Evolutionary conservation across 176 grass and related monocot species (phyloP), one percentile per base, ranked within the genome.

Genomic region (Raddia guianensis): DNA sequence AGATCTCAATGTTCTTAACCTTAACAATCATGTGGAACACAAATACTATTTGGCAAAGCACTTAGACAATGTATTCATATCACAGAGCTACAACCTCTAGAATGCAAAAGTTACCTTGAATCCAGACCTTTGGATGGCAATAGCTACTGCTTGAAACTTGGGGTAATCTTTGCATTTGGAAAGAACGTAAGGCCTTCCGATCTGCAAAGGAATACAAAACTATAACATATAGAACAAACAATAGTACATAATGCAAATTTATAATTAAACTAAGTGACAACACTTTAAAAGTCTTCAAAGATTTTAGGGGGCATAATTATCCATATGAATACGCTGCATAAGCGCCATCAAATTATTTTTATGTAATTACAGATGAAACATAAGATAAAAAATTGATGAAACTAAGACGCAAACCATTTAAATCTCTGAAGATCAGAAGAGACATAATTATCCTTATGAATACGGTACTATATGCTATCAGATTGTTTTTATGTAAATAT

Each of bases 51-150:
- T 18, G 60, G 32, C 52, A 59, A n/a, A 56, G 40, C 9, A 66
- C 9, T 74, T 79, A 45, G 13, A 49, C 11, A 4, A 59, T 47
- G 34, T 73, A 12, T 73, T 50, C 73, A 75, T 12, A 60, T 73
- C 47, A 83, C 48, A 77, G 1, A 8, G 18, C 44, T 72, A 14
- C 40, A 82, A 54, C 43, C 52, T 73, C 51, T 1, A 51, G 52
- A 18, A 2, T 51, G 49, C 57, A 75, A 80, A 78, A 46, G 68
- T 80, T 92, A 99, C 97, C 97, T 99, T 99, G 84, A 99, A 96
- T 35, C 97, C 97, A 86, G 97, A 99, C 89, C 93, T 91, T 86
- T 99, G 73, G 52, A 95, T 99, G 15, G 97, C 97, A 96, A 99
- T 96, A 78, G 97, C 93, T 79, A 96, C 90, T 54, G 97, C 97